A percentile compares a stretch with the other conserved stretches of the same genome.
These are phyloP conservation scores for Astrephomene gubernaculifera DNA, from an alignment of 139 green algal genomes.

Conservation along the genomic window DNA sequence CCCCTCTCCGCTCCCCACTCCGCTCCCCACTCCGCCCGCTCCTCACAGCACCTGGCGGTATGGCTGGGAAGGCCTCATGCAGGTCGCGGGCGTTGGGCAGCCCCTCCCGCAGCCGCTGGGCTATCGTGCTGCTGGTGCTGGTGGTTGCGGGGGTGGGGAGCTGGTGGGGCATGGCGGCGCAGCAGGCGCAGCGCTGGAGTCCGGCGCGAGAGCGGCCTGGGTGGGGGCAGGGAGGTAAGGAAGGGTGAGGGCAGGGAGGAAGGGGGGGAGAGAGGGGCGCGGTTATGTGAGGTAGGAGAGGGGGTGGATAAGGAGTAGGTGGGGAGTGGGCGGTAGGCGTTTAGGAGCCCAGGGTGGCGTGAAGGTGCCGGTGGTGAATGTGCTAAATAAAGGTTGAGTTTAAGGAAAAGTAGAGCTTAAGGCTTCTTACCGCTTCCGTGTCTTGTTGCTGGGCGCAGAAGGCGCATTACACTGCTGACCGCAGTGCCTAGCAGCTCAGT, in stretches of 20 bases:
- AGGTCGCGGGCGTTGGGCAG: slow-evolving; percentile 38
- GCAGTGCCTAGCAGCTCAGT: no score
- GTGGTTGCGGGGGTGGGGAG: neutral
- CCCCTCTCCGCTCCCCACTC: neutral
- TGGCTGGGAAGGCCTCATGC: slow-evolving; percentile 26
- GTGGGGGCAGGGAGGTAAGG: neutral
- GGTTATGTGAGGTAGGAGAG: neutral
- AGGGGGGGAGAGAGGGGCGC: neutral
- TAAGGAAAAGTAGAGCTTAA: neutral
- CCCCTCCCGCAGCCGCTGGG: slow-evolving; percentile 12
- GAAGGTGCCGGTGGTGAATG: neutral
- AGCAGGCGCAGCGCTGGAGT: slow-evolving; percentile 11
- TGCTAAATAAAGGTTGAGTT: neutral
- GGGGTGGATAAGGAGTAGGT: neutral
- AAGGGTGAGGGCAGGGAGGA: neutral
- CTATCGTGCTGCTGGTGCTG: neutral
- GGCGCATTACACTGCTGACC: slow-evolving; percentile 16
- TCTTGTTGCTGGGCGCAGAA: slow-evolving; percentile 1
- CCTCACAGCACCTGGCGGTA: slow-evolving; percentile 4
- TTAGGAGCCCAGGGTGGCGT: no score
- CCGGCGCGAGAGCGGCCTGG: slow-evolving; percentile 6
- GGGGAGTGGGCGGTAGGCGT: no score
- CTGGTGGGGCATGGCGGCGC: neutral
- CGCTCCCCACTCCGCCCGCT: neutral
- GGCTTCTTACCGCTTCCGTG: slow-evolving; percentile 1